Base-by-base conservation (phyloP, 495 filamentous ascomycete genomes). In the Aspergillus taichungensis region DNA sequence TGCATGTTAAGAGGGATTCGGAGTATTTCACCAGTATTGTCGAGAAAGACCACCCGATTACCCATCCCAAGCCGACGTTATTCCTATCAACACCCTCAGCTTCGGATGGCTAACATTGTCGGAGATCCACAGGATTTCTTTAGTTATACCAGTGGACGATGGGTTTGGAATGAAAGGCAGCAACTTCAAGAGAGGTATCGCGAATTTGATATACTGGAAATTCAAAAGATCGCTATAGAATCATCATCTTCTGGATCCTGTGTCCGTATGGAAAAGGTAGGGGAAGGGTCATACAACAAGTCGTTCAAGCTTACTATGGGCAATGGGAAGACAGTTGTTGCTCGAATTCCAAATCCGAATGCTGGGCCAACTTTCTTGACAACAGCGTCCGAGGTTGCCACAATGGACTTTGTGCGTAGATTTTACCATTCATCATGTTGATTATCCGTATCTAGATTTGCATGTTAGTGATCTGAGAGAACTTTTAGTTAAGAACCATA, bases 281-380 rank as follows among this genome's bases (percentile, higher is more conserved):
- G 43, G 7, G 64, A 66, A 55, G 61, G 64, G 8, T 54, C 53
- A 6, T 66, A 55, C 35, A 68, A 66, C 34, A 54, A 56, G 49
- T 56, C 57, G 33, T 63, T 66, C 47, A 37, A 64, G 12, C 61
- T 68, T 36, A 49, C 51, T 12, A 50, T 51, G 36, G 45, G 54
- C 46, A 64, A 24, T 4, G 18, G 18, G 4, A 24, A 24, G 18
- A 24, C 18, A 4, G 18, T 24, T 24, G 18, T 24, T 4, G 18
- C 18, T 24, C 18, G 18, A 4, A 24, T 24, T 24, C 18, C 18
- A 4, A 24, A 24, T 4, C 18, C 18, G 18, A 24, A 24, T 24
- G 18, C 18, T 24, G 18, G 18, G 18, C 18, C 18, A 4, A 4
- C 18, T 24, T 24, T 24, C 18, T 24, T 24, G 18, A 24, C 18